Percentiles rank a stretch among this genome's conserved stretches.
phyloP scores from a whole-genome alignment of 2,329 filamentous ascomycete species.

The Helotiales sp. region DNA sequence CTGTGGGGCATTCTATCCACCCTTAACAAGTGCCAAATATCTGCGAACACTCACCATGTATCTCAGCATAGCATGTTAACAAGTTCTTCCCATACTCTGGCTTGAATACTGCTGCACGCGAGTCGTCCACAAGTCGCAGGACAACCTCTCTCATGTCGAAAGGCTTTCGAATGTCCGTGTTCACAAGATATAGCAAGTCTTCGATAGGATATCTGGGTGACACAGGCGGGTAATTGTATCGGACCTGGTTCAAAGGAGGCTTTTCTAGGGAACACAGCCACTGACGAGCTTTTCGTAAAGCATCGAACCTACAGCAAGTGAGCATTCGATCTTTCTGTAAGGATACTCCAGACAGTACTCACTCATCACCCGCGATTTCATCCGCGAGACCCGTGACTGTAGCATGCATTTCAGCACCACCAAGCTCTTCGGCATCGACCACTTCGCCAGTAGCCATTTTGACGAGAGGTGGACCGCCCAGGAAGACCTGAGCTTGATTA shows the following conservation, averaged over 20 bases:
- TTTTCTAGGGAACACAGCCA: too few species aligned
- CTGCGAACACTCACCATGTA: slow-evolving; percentile 45
- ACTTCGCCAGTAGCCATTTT: slow-evolving; percentile 54
- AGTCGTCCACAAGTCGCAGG: slow-evolving; percentile 49
- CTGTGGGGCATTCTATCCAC: too few species aligned
- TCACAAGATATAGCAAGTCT: slow-evolving; percentile 46
- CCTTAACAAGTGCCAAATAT: too few species aligned
- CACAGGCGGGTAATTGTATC: too few species aligned
- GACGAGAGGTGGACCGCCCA: slow-evolving; percentile 51
- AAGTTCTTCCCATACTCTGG: slow-evolving; percentile 48
- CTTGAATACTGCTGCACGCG: slow-evolving; percentile 49
- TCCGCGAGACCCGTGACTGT: slow-evolving; percentile 50
- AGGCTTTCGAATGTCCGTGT: slow-evolving; percentile 48
- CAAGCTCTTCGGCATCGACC: slow-evolving; percentile 49
- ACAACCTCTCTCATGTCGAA: slow-evolving; percentile 48
- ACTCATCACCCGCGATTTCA: slow-evolving; percentile 51
- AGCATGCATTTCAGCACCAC: slow-evolving; percentile 50
- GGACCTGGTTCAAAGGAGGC: too few species aligned
- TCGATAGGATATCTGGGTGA: too few species aligned
- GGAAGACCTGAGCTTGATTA: slow-evolving; percentile 51
- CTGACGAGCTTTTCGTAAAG: slow-evolving; percentile 47
- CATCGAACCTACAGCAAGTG: slow-evolving; percentile 44
- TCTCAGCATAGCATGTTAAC: slow-evolving; percentile 48
- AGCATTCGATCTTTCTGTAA: background rate
- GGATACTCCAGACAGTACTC: slow-evolving; percentile 18